phyloP scores from a whole-genome alignment of 1,284 basidiomycete species.

The Ceratorhiza oryzae-sativae region DNA sequence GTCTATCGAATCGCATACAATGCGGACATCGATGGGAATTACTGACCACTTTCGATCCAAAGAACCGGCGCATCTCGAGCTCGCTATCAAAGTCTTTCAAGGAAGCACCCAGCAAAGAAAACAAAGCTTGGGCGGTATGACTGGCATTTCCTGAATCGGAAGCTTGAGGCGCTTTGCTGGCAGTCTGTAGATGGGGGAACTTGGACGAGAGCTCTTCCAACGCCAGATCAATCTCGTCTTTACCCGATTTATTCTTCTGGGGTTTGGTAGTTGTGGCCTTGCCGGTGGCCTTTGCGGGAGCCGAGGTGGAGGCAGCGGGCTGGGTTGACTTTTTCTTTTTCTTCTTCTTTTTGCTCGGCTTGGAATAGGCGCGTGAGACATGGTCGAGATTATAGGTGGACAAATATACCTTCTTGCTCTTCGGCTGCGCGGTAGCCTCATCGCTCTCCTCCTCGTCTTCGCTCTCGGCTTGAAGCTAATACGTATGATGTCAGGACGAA shows the following conservation, averaged over 20 bases:
- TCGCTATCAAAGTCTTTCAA: slow-evolving; percentile 82
- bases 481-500: background rate
- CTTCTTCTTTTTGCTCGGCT: slow-evolving; percentile 45
- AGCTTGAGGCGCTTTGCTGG: slow-evolving; percentile 23
- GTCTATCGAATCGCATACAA: background rate
- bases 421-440: slow-evolving; percentile 39
- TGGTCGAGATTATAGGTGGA: background rate
- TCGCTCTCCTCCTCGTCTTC: slow-evolving; percentile 66
- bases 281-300: slow-evolving; percentile 43
- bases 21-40: slow-evolving; percentile 46
- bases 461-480: slow-evolving; percentile 46
- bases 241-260: slow-evolving; percentile 60
- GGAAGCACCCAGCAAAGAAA: slow-evolving; percentile 71
- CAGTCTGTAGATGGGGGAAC: slow-evolving; percentile 45
- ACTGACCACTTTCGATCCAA: slow-evolving; percentile 85
- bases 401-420: slow-evolving; percentile 51
- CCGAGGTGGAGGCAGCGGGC: background rate
- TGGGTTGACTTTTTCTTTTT: slow-evolving; percentile 46
- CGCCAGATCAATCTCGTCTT: slow-evolving; percentile 82
- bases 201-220: slow-evolving; percentile 81
- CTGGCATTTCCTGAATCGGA: background rate
- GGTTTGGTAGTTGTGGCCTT: slow-evolving; percentile 43
- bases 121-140: slow-evolving; percentile 5
- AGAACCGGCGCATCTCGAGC: slow-evolving; percentile 88
- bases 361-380: slow-evolving; percentile 10